Evolutionary conservation across 495 filamentous ascomycete genomes (phyloP).

Genomic region (Podospora pseudopauciseta): DNA sequence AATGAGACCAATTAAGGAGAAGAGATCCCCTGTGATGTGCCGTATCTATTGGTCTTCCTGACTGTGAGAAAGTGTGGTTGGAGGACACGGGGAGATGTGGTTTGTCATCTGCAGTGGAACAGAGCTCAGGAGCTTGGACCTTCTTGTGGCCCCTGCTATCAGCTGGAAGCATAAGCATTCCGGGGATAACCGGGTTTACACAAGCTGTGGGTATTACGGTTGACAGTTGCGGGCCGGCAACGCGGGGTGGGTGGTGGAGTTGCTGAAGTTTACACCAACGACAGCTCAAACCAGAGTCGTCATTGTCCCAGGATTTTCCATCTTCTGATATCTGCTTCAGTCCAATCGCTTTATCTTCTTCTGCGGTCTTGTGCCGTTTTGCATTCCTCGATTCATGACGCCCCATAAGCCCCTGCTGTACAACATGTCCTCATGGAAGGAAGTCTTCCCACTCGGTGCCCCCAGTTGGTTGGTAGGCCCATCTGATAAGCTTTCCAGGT

Average conservation of each 20-base stretch:
- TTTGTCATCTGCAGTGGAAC: not conserved
- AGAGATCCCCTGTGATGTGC: not conserved
- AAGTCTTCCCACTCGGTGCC: not conserved
- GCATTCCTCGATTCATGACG: not conserved
- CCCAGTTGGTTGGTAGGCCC: not conserved
- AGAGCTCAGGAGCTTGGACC: not conserved
- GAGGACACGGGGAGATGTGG: too few relatives aligned
- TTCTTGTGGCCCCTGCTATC: not conserved
- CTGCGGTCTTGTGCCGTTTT: not conserved
- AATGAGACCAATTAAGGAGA: not conserved
- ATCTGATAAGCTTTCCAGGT: not conserved
- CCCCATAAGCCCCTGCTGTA: not conserved
- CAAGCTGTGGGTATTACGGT: not conserved
- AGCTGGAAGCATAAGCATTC: not conserved
- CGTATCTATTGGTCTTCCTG: too few relatives aligned
- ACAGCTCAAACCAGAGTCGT: not conserved
- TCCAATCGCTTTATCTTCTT: not conserved
- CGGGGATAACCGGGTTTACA: not conserved
- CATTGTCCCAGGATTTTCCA: not conserved
- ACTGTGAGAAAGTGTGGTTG: too few relatives aligned
- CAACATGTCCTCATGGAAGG: not conserved
- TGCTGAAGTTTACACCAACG: not conserved
- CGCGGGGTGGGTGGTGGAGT: too few relatives aligned
- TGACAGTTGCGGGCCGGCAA: not conserved
- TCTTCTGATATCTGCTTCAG: not conserved